These are phyloP conservation scores for Yamadazyma kanchanaburiensis DNA, from an alignment of 1,139 yeast species.

Conservation along the genomic window DNA sequence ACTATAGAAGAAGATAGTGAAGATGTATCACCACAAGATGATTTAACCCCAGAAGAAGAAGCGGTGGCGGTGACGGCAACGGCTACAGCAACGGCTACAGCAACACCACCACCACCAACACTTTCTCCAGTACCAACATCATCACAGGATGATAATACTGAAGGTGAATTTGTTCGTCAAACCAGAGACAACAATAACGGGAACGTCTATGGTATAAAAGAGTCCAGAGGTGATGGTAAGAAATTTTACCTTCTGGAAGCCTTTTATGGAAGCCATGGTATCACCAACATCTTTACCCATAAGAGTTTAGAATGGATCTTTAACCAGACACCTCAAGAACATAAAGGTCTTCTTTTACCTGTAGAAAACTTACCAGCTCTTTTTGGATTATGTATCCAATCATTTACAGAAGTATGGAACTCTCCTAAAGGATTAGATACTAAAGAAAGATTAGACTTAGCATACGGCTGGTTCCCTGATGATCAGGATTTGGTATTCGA, in stretches of 20 bases:
- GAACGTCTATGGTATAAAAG: neutral
- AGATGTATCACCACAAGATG: neutral
- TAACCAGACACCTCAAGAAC: conserved; percentile 9
- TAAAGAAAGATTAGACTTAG: conserved; percentile 16
- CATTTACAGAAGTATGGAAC: conserved; percentile 28
- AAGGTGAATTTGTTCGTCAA: conserved; percentile 3
- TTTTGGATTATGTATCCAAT: conserved; percentile 21
- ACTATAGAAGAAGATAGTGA: conserved; percentile 1
- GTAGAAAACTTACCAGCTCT: conserved; percentile 28
- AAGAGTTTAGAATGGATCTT: conserved; percentile 16
- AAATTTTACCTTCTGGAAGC: conserved; percentile 3
- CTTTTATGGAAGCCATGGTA: conserved; percentile 16
- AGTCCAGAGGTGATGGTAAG: neutral
- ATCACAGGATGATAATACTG: conserved; percentile 1
- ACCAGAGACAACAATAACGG: conserved; percentile 3
- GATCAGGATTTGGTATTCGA: conserved; percentile 22
- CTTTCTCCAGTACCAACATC: no score
- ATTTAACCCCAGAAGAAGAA: no score
- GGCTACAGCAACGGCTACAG: no score
- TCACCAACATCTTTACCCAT: conserved; percentile 16
- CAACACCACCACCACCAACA: no score
- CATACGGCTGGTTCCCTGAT: conserved; percentile 29
- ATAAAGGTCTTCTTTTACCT: conserved; percentile 21
- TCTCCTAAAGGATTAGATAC: conserved; percentile 26
- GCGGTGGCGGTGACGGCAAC: no score